Evolutionary conservation across 371 early-diverging fungal species (phyloP).

Genomic region (Apophysomyces variabilis): DNA sequence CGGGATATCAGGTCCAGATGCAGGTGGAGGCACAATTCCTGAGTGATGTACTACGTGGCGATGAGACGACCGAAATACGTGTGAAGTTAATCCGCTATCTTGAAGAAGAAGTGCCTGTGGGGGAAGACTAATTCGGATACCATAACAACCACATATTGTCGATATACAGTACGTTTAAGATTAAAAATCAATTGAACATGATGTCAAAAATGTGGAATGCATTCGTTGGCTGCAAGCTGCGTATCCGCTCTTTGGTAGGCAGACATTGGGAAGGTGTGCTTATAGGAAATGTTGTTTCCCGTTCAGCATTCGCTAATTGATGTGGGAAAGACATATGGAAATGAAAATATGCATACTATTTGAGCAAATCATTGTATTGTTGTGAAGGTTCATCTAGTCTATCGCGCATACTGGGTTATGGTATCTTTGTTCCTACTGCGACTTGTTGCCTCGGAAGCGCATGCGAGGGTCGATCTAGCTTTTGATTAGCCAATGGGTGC

Average conservation of each 20-base stretch:
- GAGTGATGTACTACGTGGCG: conserved; percentile 85
- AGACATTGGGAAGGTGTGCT: too few species aligned
- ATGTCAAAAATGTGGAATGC: too few species aligned
- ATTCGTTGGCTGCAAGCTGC: too few species aligned
- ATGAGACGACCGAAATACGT: conserved; percentile 89
- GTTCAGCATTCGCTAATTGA: too few species aligned
- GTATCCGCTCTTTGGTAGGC: too few species aligned
- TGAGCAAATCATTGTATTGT: too few species aligned
- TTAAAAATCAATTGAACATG: too few species aligned
- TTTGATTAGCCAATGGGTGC: background rate
- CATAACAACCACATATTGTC: background rate
- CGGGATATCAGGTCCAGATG: conserved; percentile 74
- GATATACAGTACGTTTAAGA: too few species aligned
- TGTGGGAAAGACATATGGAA: too few species aligned
- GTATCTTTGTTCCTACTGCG: conserved; percentile 46
- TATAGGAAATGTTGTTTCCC: too few species aligned
- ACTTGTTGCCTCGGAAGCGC: conserved; percentile 55
- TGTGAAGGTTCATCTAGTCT: background rate
- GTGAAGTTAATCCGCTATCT: conserved; percentile 85
- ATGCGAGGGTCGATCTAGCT: conserved; percentile 54
- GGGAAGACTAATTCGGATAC: conserved; percentile 75
- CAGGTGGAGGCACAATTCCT: conserved; percentile 89
- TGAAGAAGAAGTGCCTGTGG: conserved; percentile 95
- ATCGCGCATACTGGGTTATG: background rate
- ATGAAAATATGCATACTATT: too few species aligned